Percentiles rank a stretch among this genome's conserved stretches.
Evolutionary conservation across 2,329 filamentous ascomycete species (phyloP).

Genomic region (Colletotrichum nymphaeae): DNA sequence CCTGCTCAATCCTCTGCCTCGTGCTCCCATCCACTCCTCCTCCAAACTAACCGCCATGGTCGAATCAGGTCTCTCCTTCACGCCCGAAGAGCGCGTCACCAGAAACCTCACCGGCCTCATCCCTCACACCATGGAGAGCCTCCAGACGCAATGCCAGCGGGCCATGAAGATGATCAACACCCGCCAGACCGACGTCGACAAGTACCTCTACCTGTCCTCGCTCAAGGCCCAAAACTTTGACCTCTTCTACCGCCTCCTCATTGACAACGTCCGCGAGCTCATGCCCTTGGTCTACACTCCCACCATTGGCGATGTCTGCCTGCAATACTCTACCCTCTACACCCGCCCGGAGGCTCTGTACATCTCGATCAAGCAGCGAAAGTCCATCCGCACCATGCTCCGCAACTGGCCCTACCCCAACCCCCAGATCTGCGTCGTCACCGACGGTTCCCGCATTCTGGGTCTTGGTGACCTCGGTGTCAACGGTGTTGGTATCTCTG

Average conservation of each 20-base stretch:
- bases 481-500: conserved; percentile 97
- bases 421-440: conserved; percentile 96
- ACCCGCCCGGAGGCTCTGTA: conserved; percentile 96
- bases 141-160: conserved; percentile 70
- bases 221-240: conserved; percentile 82
- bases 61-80: conserved; percentile 69
- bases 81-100: conserved; percentile 70
- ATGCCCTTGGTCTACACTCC: conserved; percentile 90
- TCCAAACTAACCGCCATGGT: conserved; percentile 34
- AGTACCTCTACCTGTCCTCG: conserved; percentile 84
- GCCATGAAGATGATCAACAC: conserved; percentile 81
- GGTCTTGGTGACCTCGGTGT: conserved; percentile 95
- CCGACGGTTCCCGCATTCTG: conserved; percentile 92
- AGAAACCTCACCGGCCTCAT: conserved; percentile 76
- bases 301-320: conserved; percentile 94
- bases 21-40: conserved; percentile 11
- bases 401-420: conserved; percentile 91
- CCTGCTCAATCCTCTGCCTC: conserved; percentile 4
- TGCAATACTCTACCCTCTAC: conserved; percentile 96
- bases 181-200: conserved; percentile 79
- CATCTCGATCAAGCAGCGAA: conserved; percentile 94
- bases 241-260: conserved; percentile 85
- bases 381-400: conserved; percentile 88
- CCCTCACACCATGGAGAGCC: conserved; percentile 71
- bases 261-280: conserved; percentile 80